These are phyloP conservation scores for Fusarium tanahbumbuense DNA, from an alignment of 2,329 filamentous ascomycete species.

Conservation along the genomic window DNA sequence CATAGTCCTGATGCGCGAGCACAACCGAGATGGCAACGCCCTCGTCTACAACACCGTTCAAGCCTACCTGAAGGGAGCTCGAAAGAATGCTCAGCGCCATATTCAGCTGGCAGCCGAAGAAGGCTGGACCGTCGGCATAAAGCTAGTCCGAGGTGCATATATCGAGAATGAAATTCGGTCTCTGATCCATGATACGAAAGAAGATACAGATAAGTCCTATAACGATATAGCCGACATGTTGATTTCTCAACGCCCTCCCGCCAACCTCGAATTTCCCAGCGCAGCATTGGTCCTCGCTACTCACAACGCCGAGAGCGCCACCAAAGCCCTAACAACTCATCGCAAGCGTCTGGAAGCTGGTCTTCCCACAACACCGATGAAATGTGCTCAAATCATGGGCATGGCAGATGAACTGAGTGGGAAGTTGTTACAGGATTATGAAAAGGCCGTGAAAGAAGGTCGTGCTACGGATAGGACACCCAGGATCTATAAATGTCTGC, in stretches of 20 bases:
- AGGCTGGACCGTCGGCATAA: conserved; percentile 65
- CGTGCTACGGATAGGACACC: conserved; percentile 34
- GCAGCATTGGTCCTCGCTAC: conserved; percentile 64
- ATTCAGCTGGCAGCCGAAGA: conserved; percentile 59
- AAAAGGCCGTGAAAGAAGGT: conserved; percentile 25
- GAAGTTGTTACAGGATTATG: conserved; percentile 56
- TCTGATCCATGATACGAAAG: conserved; percentile 63
- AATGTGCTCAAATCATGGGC: conserved; percentile 66
- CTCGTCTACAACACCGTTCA: conserved; percentile 65
- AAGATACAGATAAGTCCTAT: conserved; percentile 64
- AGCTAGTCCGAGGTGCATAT: conserved; percentile 68
- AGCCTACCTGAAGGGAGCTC: conserved; percentile 63
- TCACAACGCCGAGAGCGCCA: conserved; percentile 59
- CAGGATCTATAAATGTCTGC: conserved; percentile 53
- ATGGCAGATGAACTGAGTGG: conserved; percentile 69
- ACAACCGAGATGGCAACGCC: conserved; percentile 51
- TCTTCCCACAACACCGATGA: conserved; percentile 50
- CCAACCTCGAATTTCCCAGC: conserved; percentile 52
- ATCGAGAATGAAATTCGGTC: conserved; percentile 61
- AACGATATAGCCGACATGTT: conserved; percentile 60
- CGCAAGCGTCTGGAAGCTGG: conserved; percentile 51
- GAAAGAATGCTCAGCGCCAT: conserved; percentile 56
- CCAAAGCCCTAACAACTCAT: conserved; percentile 58
- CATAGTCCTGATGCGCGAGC: conserved; percentile 52
- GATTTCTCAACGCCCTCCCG: conserved; percentile 51